Evolutionary conservation across 768 basidiomycete species (phyloP).

Genomic region (Termitomyces sp.): DNA sequence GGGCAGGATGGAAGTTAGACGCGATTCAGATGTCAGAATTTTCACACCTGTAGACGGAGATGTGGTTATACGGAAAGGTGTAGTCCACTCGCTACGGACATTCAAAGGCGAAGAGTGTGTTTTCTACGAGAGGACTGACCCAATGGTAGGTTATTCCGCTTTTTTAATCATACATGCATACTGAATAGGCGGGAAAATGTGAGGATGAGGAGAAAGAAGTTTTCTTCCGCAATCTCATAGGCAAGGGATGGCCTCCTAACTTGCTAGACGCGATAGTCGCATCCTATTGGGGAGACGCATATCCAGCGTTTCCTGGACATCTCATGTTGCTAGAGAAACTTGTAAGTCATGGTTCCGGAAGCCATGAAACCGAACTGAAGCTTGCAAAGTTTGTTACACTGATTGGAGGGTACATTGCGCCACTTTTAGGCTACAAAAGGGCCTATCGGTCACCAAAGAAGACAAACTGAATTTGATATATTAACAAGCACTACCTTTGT

Average conservation of each 20-base stretch:
- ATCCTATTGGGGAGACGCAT: conserved; percentile 22
- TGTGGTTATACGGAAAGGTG: conserved; percentile 21
- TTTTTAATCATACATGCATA: neutral
- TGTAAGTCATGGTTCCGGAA: conserved; percentile 13
- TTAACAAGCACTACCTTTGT: neutral
- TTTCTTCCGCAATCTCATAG: conserved; percentile 26
- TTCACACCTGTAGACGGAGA: conserved; percentile 26
- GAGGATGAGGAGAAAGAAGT: conserved; percentile 27
- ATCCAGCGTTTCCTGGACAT: conserved; percentile 20
- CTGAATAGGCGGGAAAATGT: neutral
- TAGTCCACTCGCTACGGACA: conserved; percentile 20
- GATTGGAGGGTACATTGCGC: conserved; percentile 18
- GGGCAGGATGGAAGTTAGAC: conserved; percentile 22
- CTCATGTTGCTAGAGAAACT: conserved; percentile 22
- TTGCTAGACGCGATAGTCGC: conserved; percentile 17
- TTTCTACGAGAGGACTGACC: conserved; percentile 25
- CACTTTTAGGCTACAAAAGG: conserved; percentile 3
- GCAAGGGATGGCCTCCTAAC: conserved; percentile 5
- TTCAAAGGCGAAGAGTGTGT: conserved; percentile 21
- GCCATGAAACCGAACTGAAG: neutral
- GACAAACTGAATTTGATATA: neutral
- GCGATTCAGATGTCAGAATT: conserved; percentile 15
- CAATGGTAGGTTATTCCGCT: conserved; percentile 17
- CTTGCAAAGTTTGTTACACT: conserved; percentile 18
- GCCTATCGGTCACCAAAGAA: neutral